Base-by-base conservation (phyloP, 345 rosid species). In the Lenwebbia sp. region DNA sequence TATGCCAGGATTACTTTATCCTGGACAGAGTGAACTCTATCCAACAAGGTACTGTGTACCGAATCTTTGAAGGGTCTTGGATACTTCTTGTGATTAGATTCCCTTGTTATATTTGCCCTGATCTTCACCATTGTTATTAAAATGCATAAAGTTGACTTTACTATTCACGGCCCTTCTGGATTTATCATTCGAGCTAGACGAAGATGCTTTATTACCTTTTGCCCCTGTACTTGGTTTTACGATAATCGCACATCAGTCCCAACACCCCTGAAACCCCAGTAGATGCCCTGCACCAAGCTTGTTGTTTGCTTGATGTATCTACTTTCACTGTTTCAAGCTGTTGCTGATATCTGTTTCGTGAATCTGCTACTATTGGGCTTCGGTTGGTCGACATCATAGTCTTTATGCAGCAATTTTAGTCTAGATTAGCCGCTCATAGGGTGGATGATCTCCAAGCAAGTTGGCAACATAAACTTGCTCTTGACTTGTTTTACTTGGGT, bases 31-130 rank as follows among this genome's bases (percentile, higher is more conserved):
- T 83, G 92, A 86, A 52, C 85, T 53, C 65, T 90, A 88, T 54
- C 88, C 51, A 83, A 60, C 57, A 65, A 96, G 96, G 98, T 97
- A 91, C 88, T 62, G 81, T 62, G 41, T 37, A 14, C 33, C 78
- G 30, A 17, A 85, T 82, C 47, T 60, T 55, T 44, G 55, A 50
- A 6, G 23, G 62, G 65, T 75, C 17, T 86, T 84, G 40, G 54
- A 30, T 83, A 30, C 25, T 44, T 58, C 30, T 54, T 60, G 51
- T 52, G 49, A 47, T 85, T 25, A 62, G 15, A 28, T n/a, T 74
- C 44, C 28, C 65, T 9, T 37, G 81, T 70, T 70, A 19, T 37
- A 9, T 70, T 70, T 70, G 44, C 47, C 13, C 2, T 70, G 47
- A 70, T 41, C 47, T 10, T 70, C 47, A 21, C 41, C 47, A 17